These are phyloP conservation scores for Apiospora phragmitis DNA, from an alignment of 2,329 filamentous ascomycete genomes.

Conservation along the genomic window DNA sequence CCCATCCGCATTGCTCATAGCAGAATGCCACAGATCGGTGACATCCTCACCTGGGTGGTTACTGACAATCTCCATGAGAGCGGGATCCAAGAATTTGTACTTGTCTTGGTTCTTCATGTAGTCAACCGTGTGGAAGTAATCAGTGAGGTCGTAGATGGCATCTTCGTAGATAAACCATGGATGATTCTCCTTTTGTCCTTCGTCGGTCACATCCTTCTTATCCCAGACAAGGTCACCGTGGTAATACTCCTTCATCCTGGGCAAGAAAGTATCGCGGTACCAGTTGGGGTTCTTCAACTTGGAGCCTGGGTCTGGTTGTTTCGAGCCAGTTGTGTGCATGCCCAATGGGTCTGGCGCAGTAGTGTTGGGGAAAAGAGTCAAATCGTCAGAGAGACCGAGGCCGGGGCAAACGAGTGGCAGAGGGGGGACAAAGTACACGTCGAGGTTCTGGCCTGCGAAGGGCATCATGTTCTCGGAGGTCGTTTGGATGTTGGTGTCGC, in stretches of 20 bases:
- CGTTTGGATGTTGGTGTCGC: conserved; percentile 66
- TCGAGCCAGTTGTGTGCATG: conserved; percentile 69
- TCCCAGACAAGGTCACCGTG: conserved; percentile 83
- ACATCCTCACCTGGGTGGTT: conserved; percentile 81
- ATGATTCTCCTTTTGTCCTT: conserved; percentile 68
- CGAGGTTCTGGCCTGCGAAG: conserved; percentile 76
- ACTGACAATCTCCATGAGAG: conserved; percentile 67
- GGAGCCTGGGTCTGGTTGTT: conserved; percentile 55
- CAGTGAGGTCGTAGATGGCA: conserved; percentile 82
- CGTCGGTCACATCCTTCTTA: conserved; percentile 53
- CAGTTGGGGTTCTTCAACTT: conserved; percentile 66
- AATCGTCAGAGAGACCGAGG: conserved; percentile 61
- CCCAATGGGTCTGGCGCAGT: conserved; percentile 58
- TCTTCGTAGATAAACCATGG: conserved; percentile 79
- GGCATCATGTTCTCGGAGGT: conserved; percentile 68
- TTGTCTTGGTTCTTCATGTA: conserved; percentile 50
- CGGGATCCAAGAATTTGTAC: conserved; percentile 73
- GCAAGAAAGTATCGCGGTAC: conserved; percentile 75
- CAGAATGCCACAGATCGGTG: conserved; percentile 61
- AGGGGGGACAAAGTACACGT: conserved; percentile 83
- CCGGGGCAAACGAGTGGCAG: conserved; percentile 73
- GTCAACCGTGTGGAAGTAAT: conserved; percentile 82
- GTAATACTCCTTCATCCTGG: conserved; percentile 80
- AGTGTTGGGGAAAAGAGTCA: conserved; percentile 60
- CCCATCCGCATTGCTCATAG: conserved; percentile 47